phyloP scores from a whole-genome alignment of 768 basidiomycete species.

The Termitomyces sp. region DNA sequence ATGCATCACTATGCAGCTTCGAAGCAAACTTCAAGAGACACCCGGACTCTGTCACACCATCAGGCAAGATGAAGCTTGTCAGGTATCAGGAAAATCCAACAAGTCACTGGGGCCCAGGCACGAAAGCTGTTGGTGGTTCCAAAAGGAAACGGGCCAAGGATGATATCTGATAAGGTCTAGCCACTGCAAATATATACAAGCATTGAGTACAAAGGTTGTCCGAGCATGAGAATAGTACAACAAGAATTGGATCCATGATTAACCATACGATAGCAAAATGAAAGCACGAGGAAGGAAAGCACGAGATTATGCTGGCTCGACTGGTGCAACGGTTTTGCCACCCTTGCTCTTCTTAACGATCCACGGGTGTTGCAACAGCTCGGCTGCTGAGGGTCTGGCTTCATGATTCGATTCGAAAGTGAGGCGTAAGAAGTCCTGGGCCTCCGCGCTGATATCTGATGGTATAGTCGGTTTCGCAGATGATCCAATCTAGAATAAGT shows the following conservation, averaged over 20 bases:
- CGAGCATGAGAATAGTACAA: conserved; percentile 4
- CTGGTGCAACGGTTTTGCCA: conserved; percentile 8
- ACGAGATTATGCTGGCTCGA: conserved; percentile 7
- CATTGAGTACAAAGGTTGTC: neutral
- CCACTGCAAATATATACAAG: neutral
- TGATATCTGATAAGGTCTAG: conserved; percentile 4
- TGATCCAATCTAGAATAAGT: conserved; percentile 73
- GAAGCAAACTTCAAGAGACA: conserved; percentile 78
- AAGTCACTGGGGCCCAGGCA: conserved; percentile 90
- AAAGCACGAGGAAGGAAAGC: conserved; percentile 6
- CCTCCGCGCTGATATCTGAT: conserved; percentile 86
- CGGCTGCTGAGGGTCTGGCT: conserved; percentile 73
- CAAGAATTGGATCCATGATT: conserved; percentile 6
- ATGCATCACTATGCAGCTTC: conserved; percentile 30
- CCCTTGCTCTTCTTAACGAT: conserved; percentile 40
- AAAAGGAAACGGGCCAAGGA: conserved; percentile 40
- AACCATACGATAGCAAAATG: conserved; percentile 3
- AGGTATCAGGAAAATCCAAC: conserved; percentile 90
- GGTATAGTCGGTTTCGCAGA: conserved; percentile 86
- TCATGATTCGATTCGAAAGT: conserved; percentile 88
- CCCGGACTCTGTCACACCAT: conserved; percentile 55
- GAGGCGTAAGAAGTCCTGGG: conserved; percentile 78
- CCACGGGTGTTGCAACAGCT: conserved; percentile 76
- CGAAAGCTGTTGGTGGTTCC: conserved; percentile 43
- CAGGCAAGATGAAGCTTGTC: conserved; percentile 72